These are phyloP conservation scores for Neonectria punicea DNA, from an alignment of 2,329 filamentous ascomycete genomes.

Conservation along the genomic window DNA sequence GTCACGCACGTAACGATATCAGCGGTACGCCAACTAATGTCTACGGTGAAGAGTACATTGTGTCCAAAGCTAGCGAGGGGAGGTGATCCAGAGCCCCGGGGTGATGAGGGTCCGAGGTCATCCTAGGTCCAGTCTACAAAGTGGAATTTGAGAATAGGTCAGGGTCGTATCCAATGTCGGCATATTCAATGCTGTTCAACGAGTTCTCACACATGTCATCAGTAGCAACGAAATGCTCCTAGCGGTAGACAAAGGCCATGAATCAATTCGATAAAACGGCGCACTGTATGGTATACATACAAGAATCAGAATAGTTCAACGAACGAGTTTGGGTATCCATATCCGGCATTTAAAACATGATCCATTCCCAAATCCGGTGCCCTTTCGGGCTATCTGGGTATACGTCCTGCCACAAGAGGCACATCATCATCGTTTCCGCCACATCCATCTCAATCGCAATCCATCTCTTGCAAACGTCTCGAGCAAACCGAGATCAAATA, in stretches of 20 bases:
- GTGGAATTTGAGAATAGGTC: not conserved
- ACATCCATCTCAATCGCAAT: constrained; percentile 2
- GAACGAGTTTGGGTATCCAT: constrained; percentile 38
- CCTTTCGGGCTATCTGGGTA: constrained; percentile 33
- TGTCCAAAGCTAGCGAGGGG: too few relatives aligned
- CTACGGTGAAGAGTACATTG: too few relatives aligned
- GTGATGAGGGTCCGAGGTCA: too few relatives aligned
- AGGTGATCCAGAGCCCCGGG: too few relatives aligned
- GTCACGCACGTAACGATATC: too few relatives aligned
- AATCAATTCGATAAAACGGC: not conserved
- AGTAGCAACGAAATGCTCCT: too few relatives aligned
- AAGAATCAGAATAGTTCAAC: constrained; percentile 10
- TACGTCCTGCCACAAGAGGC: constrained; percentile 19
- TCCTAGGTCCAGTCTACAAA: too few relatives aligned
- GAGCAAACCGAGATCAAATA: constrained; percentile 7
- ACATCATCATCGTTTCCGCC: constrained; percentile 18
- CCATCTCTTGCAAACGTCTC: constrained; percentile 5
- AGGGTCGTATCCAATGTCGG: not conserved
- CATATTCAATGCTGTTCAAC: not conserved
- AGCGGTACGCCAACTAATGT: too few relatives aligned
- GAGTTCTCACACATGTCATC: not conserved
- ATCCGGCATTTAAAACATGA: constrained; percentile 1
- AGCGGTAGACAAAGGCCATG: not conserved
- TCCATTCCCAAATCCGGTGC: constrained; percentile 15
- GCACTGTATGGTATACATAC: constrained; percentile 1